phyloP scores from a whole-genome alignment of 164 flowering plant species.

The Vitis rupestris region DNA sequence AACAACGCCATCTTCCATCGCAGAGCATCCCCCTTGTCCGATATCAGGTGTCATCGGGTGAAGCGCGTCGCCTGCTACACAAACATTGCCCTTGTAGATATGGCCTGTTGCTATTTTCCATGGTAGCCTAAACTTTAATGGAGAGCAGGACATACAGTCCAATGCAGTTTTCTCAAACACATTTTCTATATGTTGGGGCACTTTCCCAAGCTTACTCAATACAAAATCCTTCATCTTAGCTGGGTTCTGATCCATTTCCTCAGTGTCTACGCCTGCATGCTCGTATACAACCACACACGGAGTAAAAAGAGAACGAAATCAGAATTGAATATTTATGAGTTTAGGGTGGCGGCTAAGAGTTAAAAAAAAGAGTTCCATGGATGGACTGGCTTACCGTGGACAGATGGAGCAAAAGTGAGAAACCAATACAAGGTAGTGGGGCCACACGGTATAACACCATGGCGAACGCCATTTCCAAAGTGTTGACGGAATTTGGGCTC shows the following conservation, averaged over 20 bases:
- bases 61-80: constrained; percentile 46
- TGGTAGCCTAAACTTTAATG: constrained; percentile 33
- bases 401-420: constrained; percentile 33
- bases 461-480: constrained; percentile 45
- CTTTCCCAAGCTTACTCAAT: constrained; percentile 28
- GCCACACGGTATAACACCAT: constrained; percentile 53
- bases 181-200: constrained; percentile 21
- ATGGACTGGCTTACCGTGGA: constrained; percentile 19
- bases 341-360: background rate
- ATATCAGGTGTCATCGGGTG: constrained; percentile 54
- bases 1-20: constrained; percentile 51
- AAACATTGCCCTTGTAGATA: constrained; percentile 37
- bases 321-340: too few species aligned
- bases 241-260: constrained; percentile 27
- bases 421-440: constrained; percentile 51
- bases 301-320: constrained; percentile 29
- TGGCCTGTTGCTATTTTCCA: constrained; percentile 39
- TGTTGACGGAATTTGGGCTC: constrained; percentile 32
- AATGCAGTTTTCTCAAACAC: constrained; percentile 25
- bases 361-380: background rate
- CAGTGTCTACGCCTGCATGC: constrained; percentile 8
- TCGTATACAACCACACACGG: constrained; percentile 37
- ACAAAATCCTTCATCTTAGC: constrained; percentile 40
- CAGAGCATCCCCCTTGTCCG: constrained; percentile 52
- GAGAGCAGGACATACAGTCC: constrained; percentile 21